A percentile compares a stretch with the other conserved stretches of the same genome.
phyloP scores from a whole-genome alignment of 2,329 filamentous ascomycete species.

The Monilinia fructigena region DNA sequence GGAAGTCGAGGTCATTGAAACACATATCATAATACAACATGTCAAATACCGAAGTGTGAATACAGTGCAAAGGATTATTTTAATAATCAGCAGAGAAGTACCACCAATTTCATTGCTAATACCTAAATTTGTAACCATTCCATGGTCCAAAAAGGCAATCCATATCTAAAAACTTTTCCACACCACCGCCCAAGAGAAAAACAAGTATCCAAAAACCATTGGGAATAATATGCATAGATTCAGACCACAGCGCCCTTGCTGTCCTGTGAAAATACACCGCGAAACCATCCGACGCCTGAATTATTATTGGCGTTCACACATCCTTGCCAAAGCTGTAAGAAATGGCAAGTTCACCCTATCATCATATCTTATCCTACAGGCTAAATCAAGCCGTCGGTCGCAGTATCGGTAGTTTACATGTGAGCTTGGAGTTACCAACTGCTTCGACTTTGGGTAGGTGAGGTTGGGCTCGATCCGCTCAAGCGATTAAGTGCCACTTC shows the following conservation, averaged over 20 bases:
- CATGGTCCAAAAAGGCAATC: constrained; percentile 14
- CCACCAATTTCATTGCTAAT: constrained; percentile 9
- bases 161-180: constrained; percentile 24
- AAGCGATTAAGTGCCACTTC: constrained; percentile 70
- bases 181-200: constrained; percentile 21
- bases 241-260: constrained; percentile 35
- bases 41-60: background rate
- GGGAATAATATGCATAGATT: constrained; percentile 13
- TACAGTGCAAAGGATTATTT: background rate
- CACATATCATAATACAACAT: background rate
- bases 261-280: constrained; percentile 35
- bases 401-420: constrained; percentile 19
- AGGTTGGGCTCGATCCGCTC: constrained; percentile 44
- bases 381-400: constrained; percentile 27
- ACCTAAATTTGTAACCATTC: constrained; percentile 12
- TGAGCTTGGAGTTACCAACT: constrained; percentile 41
- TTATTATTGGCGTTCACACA: constrained; percentile 35
- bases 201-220: constrained; percentile 14
- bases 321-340: constrained; percentile 35
- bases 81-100: background rate
- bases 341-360: constrained; percentile 29
- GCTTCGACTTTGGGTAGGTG: constrained; percentile 43
- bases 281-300: constrained; percentile 38
- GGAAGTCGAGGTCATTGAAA: background rate
- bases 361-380: constrained; percentile 38